Evolutionary conservation across 768 basidiomycete genomes (phyloP).

Genomic region (Suillus variegatus): DNA sequence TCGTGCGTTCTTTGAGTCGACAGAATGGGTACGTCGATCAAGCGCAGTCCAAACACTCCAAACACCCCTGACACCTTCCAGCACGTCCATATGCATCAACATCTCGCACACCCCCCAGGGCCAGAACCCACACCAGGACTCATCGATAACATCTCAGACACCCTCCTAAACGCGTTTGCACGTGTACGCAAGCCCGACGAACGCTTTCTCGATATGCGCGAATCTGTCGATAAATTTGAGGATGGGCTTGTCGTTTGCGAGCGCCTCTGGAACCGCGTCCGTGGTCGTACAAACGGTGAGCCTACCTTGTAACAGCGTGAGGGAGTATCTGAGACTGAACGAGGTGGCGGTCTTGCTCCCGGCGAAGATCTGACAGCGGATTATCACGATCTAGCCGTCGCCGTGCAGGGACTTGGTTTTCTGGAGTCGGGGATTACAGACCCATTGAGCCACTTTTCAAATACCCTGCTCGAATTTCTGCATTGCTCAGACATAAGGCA

Average conservation of each 20-base stretch:
- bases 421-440: conserved; percentile 98
- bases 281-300: conserved; percentile 87
- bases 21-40: conserved; percentile 84
- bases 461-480: conserved; percentile 95
- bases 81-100: conserved; percentile 98
- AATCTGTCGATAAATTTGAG: conserved; percentile 93
- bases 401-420: conserved; percentile 96
- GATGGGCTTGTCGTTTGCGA: conserved; percentile 87
- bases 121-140: conserved; percentile 79
- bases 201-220: conserved; percentile 89
- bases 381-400: conserved; percentile 96
- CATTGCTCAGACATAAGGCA: conserved; percentile 82
- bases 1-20: conserved; percentile 94
- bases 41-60: not conserved
- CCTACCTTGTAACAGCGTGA: conserved; percentile 32
- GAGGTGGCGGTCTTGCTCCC: conserved; percentile 79
- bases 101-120: conserved; percentile 87
- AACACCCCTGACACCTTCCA: conserved; percentile 32
- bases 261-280: conserved; percentile 74
- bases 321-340: conserved; percentile 75
- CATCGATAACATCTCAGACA: conserved; percentile 95
- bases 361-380: conserved; percentile 94
- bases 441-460: conserved; percentile 94
- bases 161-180: conserved; percentile 93
- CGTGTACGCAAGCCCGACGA: conserved; percentile 97